Percentiles rank a stretch among this genome's conserved stretches.
These are phyloP conservation scores for Chaetomium strumarium DNA, from an alignment of 2,329 filamentous ascomycete species.

Conservation along the genomic window DNA sequence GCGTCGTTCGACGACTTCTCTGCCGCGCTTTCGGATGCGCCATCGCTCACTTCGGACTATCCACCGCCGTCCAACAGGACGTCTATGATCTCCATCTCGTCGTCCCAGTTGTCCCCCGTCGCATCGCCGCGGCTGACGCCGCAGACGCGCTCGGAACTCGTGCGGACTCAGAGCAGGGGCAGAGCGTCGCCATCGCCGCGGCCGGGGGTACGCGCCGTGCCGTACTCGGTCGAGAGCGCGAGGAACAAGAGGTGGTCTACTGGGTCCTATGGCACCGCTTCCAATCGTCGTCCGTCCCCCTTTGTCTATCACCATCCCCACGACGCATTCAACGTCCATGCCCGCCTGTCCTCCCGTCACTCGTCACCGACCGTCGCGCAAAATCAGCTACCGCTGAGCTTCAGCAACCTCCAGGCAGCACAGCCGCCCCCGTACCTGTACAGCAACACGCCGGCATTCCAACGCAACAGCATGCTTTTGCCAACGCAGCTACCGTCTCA, in stretches of 20 bases:
- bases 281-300: conserved; percentile 51
- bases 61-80: conserved; percentile 61
- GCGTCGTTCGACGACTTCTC: conserved; percentile 68
- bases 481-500: conserved; percentile 49
- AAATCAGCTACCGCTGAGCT: conserved; percentile 46
- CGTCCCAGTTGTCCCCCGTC: conserved; percentile 66
- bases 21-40: conserved; percentile 58
- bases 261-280: conserved; percentile 59
- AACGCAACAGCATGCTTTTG: conserved; percentile 54
- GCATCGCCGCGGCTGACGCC: conserved; percentile 63
- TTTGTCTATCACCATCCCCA: conserved; percentile 58
- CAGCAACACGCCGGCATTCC: conserved; percentile 45
- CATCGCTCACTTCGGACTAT: conserved; percentile 61
- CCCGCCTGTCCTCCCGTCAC: conserved; percentile 49
- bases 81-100: conserved; percentile 66
- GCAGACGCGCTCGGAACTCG: conserved; percentile 55
- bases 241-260: conserved; percentile 74
- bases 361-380: conserved; percentile 45
- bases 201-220: conserved; percentile 60
- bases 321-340: conserved; percentile 52
- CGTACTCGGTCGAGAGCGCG: conserved; percentile 62
- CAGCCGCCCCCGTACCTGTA: conserved; percentile 53
- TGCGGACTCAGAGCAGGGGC: conserved; percentile 60
- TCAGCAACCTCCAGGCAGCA: conserved; percentile 49
- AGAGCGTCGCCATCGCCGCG: conserved; percentile 67